Evolutionary conservation across 2,329 filamentous ascomycete genomes (phyloP).

Genomic region (Chaetomium olivaceum): DNA sequence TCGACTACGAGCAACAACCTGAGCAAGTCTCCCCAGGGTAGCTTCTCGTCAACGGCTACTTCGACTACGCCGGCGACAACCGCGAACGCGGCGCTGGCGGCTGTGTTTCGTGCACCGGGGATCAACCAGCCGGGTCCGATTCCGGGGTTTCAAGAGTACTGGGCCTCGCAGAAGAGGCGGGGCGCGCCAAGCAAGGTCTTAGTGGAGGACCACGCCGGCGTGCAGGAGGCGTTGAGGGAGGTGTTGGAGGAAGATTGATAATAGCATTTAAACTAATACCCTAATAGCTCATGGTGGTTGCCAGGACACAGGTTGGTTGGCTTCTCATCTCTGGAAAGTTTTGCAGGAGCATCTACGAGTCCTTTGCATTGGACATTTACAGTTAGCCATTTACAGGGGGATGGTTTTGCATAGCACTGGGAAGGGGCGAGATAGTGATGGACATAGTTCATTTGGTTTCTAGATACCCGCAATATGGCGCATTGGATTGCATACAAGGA

Average conservation of each 20-base stretch:
- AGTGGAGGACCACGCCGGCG: slow-evolving; percentile 55
- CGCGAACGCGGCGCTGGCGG: slow-evolving; percentile 27
- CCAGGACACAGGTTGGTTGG: no score
- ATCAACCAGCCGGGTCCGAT: slow-evolving; percentile 79
- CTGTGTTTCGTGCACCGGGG: slow-evolving; percentile 57
- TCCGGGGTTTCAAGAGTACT: slow-evolving; percentile 66
- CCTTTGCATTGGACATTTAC: background rate
- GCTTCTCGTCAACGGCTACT: slow-evolving; percentile 32
- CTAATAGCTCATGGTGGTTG: background rate
- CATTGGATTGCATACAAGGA: background rate
- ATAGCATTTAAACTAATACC: background rate
- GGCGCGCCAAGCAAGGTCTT: slow-evolving; percentile 58
- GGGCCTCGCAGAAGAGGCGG: slow-evolving; percentile 52
- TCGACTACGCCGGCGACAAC: background rate
- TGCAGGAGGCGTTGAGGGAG: slow-evolving; percentile 59
- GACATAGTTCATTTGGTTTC: background rate
- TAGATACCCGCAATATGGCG: background rate
- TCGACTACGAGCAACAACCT: background rate
- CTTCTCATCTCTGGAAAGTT: no score
- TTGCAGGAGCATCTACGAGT: background rate
- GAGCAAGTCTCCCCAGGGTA: slow-evolving; percentile 27
- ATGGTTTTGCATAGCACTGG: background rate
- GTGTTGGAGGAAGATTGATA: slow-evolving; percentile 47
- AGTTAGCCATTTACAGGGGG: background rate
- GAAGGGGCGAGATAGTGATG: background rate